phyloP scores from a whole-genome alignment of 179 eudicot species.

The Beta lomatogona region DNA sequence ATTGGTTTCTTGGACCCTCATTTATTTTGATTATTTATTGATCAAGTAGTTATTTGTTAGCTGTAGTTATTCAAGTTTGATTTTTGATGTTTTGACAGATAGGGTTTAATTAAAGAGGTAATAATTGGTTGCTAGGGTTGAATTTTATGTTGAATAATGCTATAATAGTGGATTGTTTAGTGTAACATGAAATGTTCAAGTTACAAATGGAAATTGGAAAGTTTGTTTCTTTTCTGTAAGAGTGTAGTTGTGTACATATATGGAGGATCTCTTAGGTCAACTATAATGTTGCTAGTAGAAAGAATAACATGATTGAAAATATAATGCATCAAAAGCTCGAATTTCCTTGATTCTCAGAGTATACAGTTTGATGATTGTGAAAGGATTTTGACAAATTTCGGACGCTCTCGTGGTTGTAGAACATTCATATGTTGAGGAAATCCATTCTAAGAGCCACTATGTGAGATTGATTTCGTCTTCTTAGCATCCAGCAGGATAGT shows the following conservation, averaged over 20 bases:
- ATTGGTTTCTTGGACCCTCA: constrained; percentile 5
- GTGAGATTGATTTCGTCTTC: neutral
- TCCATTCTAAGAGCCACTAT: neutral
- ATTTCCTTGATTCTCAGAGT: neutral
- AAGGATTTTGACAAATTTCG: neutral
- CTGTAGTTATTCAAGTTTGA: neutral
- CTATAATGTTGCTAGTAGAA: neutral
- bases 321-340: neutral
- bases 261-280: neutral
- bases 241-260: neutral
- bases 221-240: neutral
- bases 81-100: neutral
- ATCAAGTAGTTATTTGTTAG: too few species aligned
- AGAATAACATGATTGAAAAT: neutral
- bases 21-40: too few species aligned
- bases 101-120: neutral
- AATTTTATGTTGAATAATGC: too few species aligned
- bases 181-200: too few species aligned
- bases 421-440: neutral
- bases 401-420: neutral
- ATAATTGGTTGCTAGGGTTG: constrained; percentile 7
- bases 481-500: neutral
- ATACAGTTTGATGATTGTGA: neutral
- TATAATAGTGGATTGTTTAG: too few species aligned
- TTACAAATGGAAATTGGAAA: neutral